Conservation (phyloP, 140 eudicot genomes). For the Oenanthe javanica region DNA sequence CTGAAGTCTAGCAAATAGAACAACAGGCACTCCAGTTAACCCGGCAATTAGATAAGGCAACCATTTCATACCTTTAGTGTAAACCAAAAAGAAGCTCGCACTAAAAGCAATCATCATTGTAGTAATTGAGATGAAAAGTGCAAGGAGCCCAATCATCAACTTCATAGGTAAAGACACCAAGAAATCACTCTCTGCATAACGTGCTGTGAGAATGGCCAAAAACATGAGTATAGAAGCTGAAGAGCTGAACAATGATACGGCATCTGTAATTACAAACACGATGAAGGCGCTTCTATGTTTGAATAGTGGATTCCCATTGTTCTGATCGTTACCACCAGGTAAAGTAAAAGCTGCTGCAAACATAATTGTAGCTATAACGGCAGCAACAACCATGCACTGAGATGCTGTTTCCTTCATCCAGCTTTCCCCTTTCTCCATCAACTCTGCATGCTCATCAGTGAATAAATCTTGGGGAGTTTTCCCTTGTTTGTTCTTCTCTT, state of each 20-base stretch:
- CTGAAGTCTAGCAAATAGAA: constrained; percentile 11
- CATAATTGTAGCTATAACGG: constrained; percentile 17
- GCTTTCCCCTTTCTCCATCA: constrained; percentile 8
- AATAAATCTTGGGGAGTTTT: constrained; percentile 18
- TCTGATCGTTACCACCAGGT: constrained; percentile 9
- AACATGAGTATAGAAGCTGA: constrained; percentile 15
- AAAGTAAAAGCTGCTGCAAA: constrained; percentile 21
- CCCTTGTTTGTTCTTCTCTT: constrained; percentile 9
- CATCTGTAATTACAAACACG: constrained; percentile 16
- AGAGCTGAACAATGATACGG: constrained; percentile 16
- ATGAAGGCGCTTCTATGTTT: not conserved
- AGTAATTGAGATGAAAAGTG: constrained; percentile 10
- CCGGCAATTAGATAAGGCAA: not conserved
- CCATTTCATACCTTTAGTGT: constrained; percentile 10
- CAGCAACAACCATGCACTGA: constrained; percentile 16
- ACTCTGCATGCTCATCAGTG: constrained; percentile 12
- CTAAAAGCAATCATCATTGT: constrained; percentile 20
- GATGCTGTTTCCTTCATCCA: constrained; percentile 20
- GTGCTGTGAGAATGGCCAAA: constrained; percentile 11
- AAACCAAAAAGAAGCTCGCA: constrained; percentile 12
- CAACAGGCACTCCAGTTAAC: constrained; percentile 9
- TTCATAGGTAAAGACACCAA: not conserved
- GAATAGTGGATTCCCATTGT: constrained; percentile 1
- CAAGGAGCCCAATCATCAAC: constrained; percentile 6
- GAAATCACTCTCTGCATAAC: constrained; percentile 11